phyloP scores from a whole-genome alignment of 164 flowering plant species.

The Platanus orientalis region DNA sequence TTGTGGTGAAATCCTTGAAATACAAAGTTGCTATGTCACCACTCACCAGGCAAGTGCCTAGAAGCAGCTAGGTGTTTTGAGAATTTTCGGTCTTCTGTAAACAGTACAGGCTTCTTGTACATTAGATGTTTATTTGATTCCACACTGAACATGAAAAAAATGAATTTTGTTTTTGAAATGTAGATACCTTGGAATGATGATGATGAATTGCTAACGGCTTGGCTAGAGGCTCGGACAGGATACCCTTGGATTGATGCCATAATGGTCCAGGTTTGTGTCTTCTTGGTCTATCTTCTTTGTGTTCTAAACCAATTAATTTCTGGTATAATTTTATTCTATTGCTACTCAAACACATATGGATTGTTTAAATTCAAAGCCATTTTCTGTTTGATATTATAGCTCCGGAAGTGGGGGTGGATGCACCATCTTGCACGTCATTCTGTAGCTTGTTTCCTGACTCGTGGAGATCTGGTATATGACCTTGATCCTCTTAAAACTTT shows the following conservation, averaged over 20 bases:
- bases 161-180: neutral
- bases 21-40: no score
- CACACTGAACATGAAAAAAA: neutral
- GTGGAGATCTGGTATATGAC: slow-evolving; percentile 83
- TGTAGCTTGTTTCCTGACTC: slow-evolving; percentile 95
- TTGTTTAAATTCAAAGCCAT: slow-evolving; percentile 1
- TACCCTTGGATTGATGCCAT: slow-evolving; percentile 99
- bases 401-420: slow-evolving; percentile 95
- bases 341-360: neutral
- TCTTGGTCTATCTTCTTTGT: slow-evolving; percentile 2
- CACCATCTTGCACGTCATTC: slow-evolving; percentile 97
- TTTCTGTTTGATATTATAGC: slow-evolving; percentile 36
- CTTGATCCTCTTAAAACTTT: neutral
- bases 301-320: neutral
- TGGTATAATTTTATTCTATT: neutral
- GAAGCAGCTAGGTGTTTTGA: no score
- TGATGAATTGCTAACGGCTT: slow-evolving; percentile 61
- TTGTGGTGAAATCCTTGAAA: neutral
- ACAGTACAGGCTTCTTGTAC: no score
- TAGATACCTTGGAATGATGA: slow-evolving; percentile 88
- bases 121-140: no score
- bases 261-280: slow-evolving; percentile 75
- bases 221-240: slow-evolving; percentile 95
- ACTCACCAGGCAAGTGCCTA: no score
- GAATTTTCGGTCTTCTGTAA: no score